Evolutionary conservation across 2,329 filamentous ascomycete genomes (phyloP), one percentile per base, ranked within the genome.

Genomic region (Paramyrothecium sp.): DNA sequence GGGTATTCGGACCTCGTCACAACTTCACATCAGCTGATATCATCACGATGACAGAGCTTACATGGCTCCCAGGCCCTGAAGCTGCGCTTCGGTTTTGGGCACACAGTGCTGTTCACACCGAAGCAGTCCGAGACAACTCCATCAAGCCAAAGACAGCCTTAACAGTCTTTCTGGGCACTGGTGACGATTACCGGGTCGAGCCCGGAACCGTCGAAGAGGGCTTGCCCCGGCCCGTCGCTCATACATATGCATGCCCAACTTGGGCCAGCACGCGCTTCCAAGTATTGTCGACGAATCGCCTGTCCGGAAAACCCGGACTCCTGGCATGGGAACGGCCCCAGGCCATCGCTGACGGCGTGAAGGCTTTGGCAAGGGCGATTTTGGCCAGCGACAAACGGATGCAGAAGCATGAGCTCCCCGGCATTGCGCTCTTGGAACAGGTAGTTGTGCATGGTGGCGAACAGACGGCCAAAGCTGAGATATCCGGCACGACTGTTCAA

Each of bases 51-150:
- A 81, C 84, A 2, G 81, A 84, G 67, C 71, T 89, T 26, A 81
- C 85, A 21, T 90, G 87, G 88, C 70, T 90, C 1, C 86, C 87
- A 0, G 87, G 87, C 0, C 86, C 86, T 0, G 87, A 89, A 64
- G 80, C 80, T 2, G 80, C 79, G 3, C 70, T 88, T 62, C 74
- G 85, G 23, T 88, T 81, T 56, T 84, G 80, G 81, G 75, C 81
- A 7, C 69, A 77, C 38, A 79, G 77, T 44, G 69, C 71, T 17
- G 68, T 70, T n/a, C 69, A 76, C 41, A 60, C 64, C 8, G 72
- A 75, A 48, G 65, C 65, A 3, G 62, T 66, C 26, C 59, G 67
- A 57, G 67, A 62, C 33, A 60, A 58, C 30, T 30, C 56, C 7
- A 53, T 56, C 2, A 79, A 71, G 60, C 74, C 78, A 1, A 76